Conservation (phyloP, 768 basidiomycete species). For the Mycena amicta region DNA sequence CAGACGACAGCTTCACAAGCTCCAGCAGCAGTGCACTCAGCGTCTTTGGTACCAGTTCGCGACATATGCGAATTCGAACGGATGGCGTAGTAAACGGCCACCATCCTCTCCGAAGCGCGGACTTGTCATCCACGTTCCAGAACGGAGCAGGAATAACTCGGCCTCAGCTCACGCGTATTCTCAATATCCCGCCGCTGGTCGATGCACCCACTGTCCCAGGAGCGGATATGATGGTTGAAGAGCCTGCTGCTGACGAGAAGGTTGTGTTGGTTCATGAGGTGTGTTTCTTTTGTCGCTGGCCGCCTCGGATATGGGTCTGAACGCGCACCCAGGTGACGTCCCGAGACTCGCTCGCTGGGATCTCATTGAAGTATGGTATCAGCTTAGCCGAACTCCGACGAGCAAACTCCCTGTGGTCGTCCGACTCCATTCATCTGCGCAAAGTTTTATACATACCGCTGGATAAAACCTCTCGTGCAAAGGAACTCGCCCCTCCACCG, state of each 20-base stretch:
- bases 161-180: slow-evolving; percentile 40
- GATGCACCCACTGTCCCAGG: slow-evolving; percentile 29
- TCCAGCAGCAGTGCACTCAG: slow-evolving; percentile 23
- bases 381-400: slow-evolving; percentile 79
- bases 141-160: slow-evolving; percentile 32
- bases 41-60: slow-evolving; percentile 12
- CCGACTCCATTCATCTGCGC: slow-evolving; percentile 89
- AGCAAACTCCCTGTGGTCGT: slow-evolving; percentile 92
- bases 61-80: slow-evolving; percentile 12
- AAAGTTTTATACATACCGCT: slow-evolving; percentile 80
- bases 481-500: slow-evolving; percentile 28
- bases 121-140: slow-evolving; percentile 23
- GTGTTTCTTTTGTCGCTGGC: slow-evolving; percentile 21
- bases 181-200: slow-evolving; percentile 34
- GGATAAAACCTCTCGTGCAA: slow-evolving; percentile 54
- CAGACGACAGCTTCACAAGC: slow-evolving; percentile 19
- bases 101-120: slow-evolving; percentile 32
- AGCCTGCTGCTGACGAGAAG: slow-evolving; percentile 39
- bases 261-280: slow-evolving; percentile 67
- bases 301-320: no score
- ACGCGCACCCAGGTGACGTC: slow-evolving; percentile 65
- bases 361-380: slow-evolving; percentile 89
- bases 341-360: slow-evolving; percentile 81
- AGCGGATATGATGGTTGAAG: slow-evolving; percentile 20
- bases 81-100: slow-evolving; percentile 18